Evolutionary conservation across 345 rosid species (phyloP), one percentile per base, ranked within the genome.

Genomic region (Carallia brachiata): DNA sequence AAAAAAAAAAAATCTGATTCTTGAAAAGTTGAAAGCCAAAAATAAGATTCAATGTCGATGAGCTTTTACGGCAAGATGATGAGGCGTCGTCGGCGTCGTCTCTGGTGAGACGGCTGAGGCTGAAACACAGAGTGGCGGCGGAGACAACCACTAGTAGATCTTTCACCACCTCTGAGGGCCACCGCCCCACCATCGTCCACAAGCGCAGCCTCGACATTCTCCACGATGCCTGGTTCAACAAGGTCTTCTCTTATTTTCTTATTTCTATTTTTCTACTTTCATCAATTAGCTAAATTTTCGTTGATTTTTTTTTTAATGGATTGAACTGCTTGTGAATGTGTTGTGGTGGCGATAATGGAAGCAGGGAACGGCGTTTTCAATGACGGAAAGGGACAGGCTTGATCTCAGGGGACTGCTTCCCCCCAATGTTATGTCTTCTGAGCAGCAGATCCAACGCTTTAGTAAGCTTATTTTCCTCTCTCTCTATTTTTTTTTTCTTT

Each of bases 221-320:
- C 72, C 99, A 92, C 67, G 97, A 95, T 77, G 97, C 99, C 62
- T 91, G 97, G 99, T 95, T 95, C 89, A 95, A 95, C 79, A 95
- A 90, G 96, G 97, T 87, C 34, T 63, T 47, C 30, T 13, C 17
- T 7, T 5, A 23, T 30, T 54, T 10, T 54, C 13, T 6, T 56
- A 1, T 2, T 30, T 9, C 60, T 8, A 1, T 56, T 23, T 23
- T 23, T 23, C 23, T 23, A 23, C 23, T 23, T 23, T 23, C 23
- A 23, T 23, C 23, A 23, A 23, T 23, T 23, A 23, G 23, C 23
- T 23, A 23, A 23, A 8, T 23, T 6, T n/a, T 53, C 6, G 18
- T 30, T 27, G 48, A 1, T 39, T 53, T 18, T 44, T 65, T 6
- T 16, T 23, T 23, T 23, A 23, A 23, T 23, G 23, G 23, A 23